Evolutionary conservation across 2,329 filamentous ascomycete species (phyloP), one percentile per base, ranked within the genome.

Genomic region (Apiospora phragmitis): DNA sequence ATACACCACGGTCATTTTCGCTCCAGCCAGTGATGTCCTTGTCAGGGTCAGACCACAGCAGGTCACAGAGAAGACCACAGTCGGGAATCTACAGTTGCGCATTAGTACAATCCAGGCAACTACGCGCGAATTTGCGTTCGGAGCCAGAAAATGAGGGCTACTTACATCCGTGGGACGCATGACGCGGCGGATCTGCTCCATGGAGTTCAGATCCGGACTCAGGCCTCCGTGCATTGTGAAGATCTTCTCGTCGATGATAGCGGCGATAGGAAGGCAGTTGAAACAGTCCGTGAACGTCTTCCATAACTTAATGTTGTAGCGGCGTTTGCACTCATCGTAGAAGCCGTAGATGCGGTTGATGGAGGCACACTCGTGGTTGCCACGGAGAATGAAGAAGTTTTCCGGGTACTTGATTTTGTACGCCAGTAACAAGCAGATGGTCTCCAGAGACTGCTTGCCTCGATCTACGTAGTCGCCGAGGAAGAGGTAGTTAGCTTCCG

Each of bases 351-450:
- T 97, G 80, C 96, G 94, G 87, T 97, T 99, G 88, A 99, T 97
- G 69, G 94, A 97, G 71, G 96, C 96, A 85, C 96, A 98, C 85
- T 99, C 96, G 88, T 99, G 96, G 88, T 99, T 99, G 74, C 96
- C 96, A 76, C 96, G 94, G 71, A 99, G 90, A 76, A 99, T 93
- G 88, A 99, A 99, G 87, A 99, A 98, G 87, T 99, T 99, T 86
- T 99, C 96, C 67, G 96, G 96, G 82, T 97, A 98, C 87, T 98
- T 98, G 90, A 99, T 97, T 90, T 99, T 99, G 90, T 98, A 99
- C 73, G 94, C 94, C 68, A 99, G 90, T 70, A 99, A 89, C 74
- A 99, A 88, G 86, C 94, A 97, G 84, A 99, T 98, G 76, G 96
- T 98, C 88, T 99, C 96, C 69, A 99, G 92, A 47, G 95, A 98